Evolutionary conservation across 805 yeast genomes (phyloP), one percentile per base, ranked within the genome.

Genomic region (Lipomyces lipofer): DNA sequence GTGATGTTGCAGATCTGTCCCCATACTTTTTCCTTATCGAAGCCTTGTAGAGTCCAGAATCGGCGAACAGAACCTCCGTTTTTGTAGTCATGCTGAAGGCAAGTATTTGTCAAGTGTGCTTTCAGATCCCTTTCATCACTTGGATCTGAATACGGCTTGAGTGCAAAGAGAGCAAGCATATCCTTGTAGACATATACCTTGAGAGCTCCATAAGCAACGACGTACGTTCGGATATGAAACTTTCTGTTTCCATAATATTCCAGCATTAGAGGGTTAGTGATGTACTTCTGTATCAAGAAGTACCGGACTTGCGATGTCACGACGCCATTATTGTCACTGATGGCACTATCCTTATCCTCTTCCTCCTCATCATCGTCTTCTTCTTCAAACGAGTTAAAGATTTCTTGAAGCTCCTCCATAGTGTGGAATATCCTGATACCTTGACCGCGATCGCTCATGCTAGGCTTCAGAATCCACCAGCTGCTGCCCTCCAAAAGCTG

Each of bases 381-480:
- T 59, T 84, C 92, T 63, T 91, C 97, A 69, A 89, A 90, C 2
- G 85, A 82, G 64, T 94, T 87, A 69, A 94, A 92, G 3, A 92
- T 84, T 2, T 71, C 78, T 69, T 91, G 97, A 47, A 94, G 73
- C 64, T 90, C 94, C 7, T 83, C 88, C 32, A 88, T 75, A 0
- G 90, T 83, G 51, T 77, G 77, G 73, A 94, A 94, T 0, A 94
- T 71, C 36, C 96, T 74, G 47, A 94, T 92, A 0, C 99, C 99
- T 68, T 94, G 97, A 9, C 96, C 99, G 67, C 92, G 85, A 67
- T 94, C 99, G 65, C 95, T 86, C 97, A 94, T 90, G 60, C 96
- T 84, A 13, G 99, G 99, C 67, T 94, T 94, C 67, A 94, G 76
- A 35, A 94, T 94, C 91, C 95, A 92, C 64, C 64, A 64, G 10